A percentile compares a stretch with the other conserved stretches of the same genome.
Evolutionary conservation across 2,329 filamentous ascomycete species (phyloP).

Genomic region (Clarireedia sp.): DNA sequence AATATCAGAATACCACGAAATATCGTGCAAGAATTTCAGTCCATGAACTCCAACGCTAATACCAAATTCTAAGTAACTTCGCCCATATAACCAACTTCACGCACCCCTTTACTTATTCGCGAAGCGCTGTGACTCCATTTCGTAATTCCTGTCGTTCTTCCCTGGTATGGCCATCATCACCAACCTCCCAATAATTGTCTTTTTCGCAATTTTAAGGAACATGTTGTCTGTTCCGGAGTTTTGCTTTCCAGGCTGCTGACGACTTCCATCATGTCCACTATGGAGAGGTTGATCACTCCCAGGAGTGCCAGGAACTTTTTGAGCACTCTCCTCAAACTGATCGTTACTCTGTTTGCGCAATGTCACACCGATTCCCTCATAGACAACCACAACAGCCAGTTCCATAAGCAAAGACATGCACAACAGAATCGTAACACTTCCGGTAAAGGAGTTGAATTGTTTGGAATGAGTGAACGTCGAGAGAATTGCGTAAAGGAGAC

Average conservation of each 20-base stretch:
- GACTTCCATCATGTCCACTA: background rate
- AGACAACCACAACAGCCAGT: constrained; percentile 38
- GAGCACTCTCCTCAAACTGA: background rate
- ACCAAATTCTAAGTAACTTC: background rate
- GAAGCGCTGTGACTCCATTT: constrained; percentile 1
- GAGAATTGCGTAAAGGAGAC: constrained; percentile 41
- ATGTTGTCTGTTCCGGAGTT: constrained; percentile 6
- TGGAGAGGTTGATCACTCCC: background rate
- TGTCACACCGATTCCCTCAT: constrained; percentile 35
- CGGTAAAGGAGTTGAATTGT: constrained; percentile 36
- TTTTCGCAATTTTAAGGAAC: constrained; percentile 19
- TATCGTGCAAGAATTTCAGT: background rate
- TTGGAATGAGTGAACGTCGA: constrained; percentile 34
- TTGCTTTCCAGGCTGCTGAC: background rate
- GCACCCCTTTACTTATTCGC: too few species aligned
- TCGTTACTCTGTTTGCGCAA: constrained; percentile 25
- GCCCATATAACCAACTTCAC: background rate
- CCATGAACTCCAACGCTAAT: background rate
- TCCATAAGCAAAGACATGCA: constrained; percentile 44
- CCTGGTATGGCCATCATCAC: constrained; percentile 11
- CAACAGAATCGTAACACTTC: constrained; percentile 34
- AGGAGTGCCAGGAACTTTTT: background rate
- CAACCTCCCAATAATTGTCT: constrained; percentile 24
- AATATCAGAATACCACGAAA: background rate
- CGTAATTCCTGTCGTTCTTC: background rate